phyloP scores from a whole-genome alignment of 2,329 filamentous ascomycete species.

The Tolypocladium cylindrosporum region DNA sequence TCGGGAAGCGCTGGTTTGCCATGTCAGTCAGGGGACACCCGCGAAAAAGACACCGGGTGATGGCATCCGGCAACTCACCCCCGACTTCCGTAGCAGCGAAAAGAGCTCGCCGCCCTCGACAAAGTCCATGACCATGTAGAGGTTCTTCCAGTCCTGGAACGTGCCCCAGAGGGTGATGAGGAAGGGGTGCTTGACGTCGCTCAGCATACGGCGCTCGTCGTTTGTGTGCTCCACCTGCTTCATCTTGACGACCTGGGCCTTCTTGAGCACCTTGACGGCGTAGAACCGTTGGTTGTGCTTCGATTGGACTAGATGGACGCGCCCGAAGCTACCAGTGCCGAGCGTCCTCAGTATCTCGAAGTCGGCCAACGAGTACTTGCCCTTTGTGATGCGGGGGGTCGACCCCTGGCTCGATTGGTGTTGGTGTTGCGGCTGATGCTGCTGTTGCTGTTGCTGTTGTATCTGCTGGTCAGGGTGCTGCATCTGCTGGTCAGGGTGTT shows the following conservation, averaged over 20 bases:
- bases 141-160: conserved; percentile 87
- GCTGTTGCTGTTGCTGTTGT: conserved; percentile 8
- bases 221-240: conserved; percentile 99
- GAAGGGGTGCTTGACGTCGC: conserved; percentile 95
- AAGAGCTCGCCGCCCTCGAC: conserved; percentile 97
- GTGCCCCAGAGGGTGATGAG: conserved; percentile 97
- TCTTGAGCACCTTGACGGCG: conserved; percentile 96
- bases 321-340: conserved; percentile 92
- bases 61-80: conserved; percentile 39
- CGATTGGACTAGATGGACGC: conserved; percentile 93
- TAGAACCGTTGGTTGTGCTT: conserved; percentile 98
- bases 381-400: conserved; percentile 68
- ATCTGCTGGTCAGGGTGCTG: conserved; percentile 12
- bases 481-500: conserved; percentile 11
- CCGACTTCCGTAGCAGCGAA: conserved; percentile 87
- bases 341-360: conserved; percentile 86
- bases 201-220: conserved; percentile 91
- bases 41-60: neutral
- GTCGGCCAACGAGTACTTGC: conserved; percentile 89
- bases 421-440: conserved; percentile 20
- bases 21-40: neutral
- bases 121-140: conserved; percentile 99
- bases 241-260: conserved; percentile 98
- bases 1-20: conserved; percentile 75
- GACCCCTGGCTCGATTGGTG: conserved; percentile 19